Evolutionary conservation across 257 asterid species (phyloP).

Genomic region (Solanum appendiculatum): DNA sequence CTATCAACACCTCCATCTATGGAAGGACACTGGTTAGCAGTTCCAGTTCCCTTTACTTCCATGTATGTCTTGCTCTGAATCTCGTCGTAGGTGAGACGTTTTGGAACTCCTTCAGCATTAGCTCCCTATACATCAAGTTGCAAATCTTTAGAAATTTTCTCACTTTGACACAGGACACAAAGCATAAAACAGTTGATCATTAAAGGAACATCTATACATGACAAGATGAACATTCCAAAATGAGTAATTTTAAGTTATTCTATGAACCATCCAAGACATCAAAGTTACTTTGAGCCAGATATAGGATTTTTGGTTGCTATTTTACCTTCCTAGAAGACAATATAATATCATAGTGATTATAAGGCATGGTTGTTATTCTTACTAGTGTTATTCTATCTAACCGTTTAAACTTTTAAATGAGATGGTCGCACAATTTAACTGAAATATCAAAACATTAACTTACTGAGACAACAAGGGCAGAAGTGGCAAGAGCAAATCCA

Average conservation of each 20-base stretch:
- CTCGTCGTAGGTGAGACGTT: slow-evolving; percentile 77
- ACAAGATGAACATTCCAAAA: neutral
- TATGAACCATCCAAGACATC: too few relatives aligned
- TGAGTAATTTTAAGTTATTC: neutral
- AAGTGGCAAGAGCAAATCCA: slow-evolving; percentile 95
- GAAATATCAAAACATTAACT: neutral
- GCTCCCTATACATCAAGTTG: slow-evolving; percentile 52
- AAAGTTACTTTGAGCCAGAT: too few relatives aligned
- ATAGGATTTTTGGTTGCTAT: too few relatives aligned
- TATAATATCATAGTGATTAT: too few relatives aligned
- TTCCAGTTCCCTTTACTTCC: slow-evolving; percentile 93
- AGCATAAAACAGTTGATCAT: neutral
- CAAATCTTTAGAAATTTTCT: neutral
- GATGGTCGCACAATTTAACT: neutral
- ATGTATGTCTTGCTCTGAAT: slow-evolving; percentile 90
- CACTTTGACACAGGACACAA: too few relatives aligned
- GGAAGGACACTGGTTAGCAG: slow-evolving; percentile 99
- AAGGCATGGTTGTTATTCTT: too few relatives aligned
- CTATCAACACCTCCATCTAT: slow-evolving; percentile 70
- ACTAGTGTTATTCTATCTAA: neutral
- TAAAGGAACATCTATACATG: neutral
- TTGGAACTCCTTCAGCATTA: slow-evolving; percentile 72
- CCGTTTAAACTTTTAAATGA: neutral
- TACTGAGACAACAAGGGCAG: slow-evolving; percentile 92
- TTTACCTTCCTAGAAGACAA: too few relatives aligned